A percentile compares a stretch with the other conserved stretches of the same genome.
Evolutionary conservation across 2,329 filamentous ascomycete genomes (phyloP).

Genomic region (Cordyceps fumosorosea): DNA sequence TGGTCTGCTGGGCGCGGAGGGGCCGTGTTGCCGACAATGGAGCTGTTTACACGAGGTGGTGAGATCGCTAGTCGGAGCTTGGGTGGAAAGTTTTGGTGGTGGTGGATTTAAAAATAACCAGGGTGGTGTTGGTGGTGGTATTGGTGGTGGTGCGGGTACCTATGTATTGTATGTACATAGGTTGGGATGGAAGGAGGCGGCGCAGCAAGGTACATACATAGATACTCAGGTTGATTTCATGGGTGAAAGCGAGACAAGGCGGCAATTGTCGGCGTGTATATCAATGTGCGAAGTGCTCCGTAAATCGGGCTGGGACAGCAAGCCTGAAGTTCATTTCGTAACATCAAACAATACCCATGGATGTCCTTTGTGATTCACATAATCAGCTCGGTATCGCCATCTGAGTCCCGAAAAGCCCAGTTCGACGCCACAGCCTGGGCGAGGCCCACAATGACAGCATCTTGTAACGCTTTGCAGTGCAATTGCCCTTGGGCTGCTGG

Average conservation of each 20-base stretch:
- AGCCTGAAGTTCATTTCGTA: background rate
- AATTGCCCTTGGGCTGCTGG: background rate
- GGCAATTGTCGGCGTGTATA: background rate
- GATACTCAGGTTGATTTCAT: background rate
- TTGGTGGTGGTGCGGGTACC: background rate
- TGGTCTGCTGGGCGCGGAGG: background rate
- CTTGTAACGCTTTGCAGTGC: background rate
- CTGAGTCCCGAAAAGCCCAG: background rate
- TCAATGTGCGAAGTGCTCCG: no score
- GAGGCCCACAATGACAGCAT: background rate
- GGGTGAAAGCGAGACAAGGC: background rate
- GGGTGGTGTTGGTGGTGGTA: background rate
- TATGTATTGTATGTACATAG: background rate
- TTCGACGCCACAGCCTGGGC: background rate
- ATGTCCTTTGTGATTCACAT: background rate
- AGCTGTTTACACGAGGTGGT: slow-evolving; percentile 11
- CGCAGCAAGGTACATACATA: no score
- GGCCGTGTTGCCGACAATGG: slow-evolving; percentile 5
- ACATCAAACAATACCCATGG: background rate
- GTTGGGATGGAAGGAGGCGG: background rate
- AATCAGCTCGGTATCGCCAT: background rate
- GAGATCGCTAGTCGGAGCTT: background rate
- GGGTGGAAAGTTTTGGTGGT: background rate
- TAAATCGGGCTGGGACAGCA: background rate
- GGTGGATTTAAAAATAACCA: background rate